phyloP scores from a whole-genome alignment of 805 yeast genomes.

The Metschnikowia colocasiae region DNA sequence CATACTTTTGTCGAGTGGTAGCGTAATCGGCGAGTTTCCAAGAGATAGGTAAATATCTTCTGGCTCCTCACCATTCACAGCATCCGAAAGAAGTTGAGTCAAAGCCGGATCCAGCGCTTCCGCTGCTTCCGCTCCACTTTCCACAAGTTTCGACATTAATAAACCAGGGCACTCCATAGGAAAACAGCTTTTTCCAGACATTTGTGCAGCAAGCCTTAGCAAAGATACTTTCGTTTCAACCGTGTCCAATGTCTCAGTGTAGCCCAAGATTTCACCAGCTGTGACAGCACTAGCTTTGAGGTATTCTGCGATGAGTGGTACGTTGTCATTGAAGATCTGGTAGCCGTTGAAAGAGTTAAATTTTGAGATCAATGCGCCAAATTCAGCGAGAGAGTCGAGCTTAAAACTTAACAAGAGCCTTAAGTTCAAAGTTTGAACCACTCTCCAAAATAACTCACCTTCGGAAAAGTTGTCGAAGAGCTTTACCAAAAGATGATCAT shows the following conservation, averaged over 20 bases:
- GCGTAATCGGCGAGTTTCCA: neutral
- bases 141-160: conserved; percentile 14
- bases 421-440: conserved; percentile 51
- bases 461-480: conserved; percentile 40
- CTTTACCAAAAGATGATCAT: conserved; percentile 23
- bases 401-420: conserved; percentile 39
- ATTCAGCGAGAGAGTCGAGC: conserved; percentile 21
- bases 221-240: conserved; percentile 8
- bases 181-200: neutral
- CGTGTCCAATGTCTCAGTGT: conserved; percentile 1
- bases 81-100: neutral
- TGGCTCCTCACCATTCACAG: neutral
- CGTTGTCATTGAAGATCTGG: conserved; percentile 16
- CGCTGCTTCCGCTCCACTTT: conserved; percentile 9
- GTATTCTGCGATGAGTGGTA: conserved; percentile 21
- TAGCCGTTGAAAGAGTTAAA: conserved; percentile 41
- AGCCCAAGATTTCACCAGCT: neutral
- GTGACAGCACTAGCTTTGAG: conserved; percentile 1
- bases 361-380: conserved; percentile 29
- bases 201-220: conserved; percentile 3
- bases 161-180: conserved; percentile 18
- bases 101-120: neutral
- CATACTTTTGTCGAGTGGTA: neutral
- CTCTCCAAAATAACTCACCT: conserved; percentile 49
- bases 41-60: conserved; percentile 3